These are phyloP conservation scores for Psilocybe cyanescens DNA, from an alignment of 768 basidiomycete species.

Conservation along the genomic window DNA sequence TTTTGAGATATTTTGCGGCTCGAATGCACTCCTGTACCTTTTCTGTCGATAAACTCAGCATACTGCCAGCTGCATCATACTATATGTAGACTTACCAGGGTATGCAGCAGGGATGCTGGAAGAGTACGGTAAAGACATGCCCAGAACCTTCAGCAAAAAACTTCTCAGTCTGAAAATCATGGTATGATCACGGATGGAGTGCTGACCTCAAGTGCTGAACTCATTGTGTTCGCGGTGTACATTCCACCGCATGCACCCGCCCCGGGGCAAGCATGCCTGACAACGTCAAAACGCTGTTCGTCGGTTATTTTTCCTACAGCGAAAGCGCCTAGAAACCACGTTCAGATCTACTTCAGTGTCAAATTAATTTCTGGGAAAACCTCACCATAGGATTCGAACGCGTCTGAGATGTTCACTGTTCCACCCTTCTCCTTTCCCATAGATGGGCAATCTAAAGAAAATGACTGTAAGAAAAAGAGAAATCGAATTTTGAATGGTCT, in stretches of 20 bases:
- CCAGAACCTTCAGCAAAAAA: constrained; percentile 52
- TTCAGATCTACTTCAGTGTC: not conserved
- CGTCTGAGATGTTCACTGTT: constrained; percentile 81
- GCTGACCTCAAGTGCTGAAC: constrained; percentile 70
- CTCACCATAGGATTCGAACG: constrained; percentile 82
- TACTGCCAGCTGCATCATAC: not conserved
- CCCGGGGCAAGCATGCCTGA: constrained; percentile 85
- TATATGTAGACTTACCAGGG: constrained; percentile 47
- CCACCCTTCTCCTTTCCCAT: constrained; percentile 83
- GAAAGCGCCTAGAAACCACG: constrained; percentile 60
- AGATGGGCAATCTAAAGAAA: constrained; percentile 67
- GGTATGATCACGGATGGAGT: not conserved
- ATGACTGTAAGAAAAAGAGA: not conserved
- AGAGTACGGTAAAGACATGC: constrained; percentile 86
- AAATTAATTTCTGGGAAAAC: not conserved
- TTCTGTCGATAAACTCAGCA: constrained; percentile 39
- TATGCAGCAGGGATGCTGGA: constrained; percentile 76
- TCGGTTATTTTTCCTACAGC: constrained; percentile 77
- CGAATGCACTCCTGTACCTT: constrained; percentile 84
- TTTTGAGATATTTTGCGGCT: constrained; percentile 78
- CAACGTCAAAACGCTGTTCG: constrained; percentile 82
- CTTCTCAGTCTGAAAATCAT: not conserved
- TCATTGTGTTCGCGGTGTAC: constrained; percentile 94
- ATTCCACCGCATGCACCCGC: constrained; percentile 87
- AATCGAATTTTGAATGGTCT: constrained; percentile 12